Percentiles rank a stretch among this genome's conserved stretches.
Conservation (phyloP, 306 rosid genomes). For the Rosa rugosa region DNA sequence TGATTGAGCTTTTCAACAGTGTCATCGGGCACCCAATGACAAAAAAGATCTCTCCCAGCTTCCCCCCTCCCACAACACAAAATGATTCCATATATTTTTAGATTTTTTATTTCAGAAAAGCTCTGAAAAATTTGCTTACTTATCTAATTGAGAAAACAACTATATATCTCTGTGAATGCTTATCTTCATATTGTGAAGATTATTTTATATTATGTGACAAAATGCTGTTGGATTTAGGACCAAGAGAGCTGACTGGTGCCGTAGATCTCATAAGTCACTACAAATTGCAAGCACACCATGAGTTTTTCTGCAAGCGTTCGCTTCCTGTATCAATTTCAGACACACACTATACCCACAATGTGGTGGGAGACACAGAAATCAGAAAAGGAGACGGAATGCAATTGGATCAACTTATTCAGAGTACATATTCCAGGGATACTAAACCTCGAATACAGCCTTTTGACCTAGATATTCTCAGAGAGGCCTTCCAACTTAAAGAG, state of each 20-base stretch:
- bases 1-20: neutral
- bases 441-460: constrained; percentile 76
- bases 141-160: neutral
- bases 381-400: constrained; percentile 99
- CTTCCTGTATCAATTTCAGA: constrained; percentile 86
- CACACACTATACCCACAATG: constrained; percentile 82
- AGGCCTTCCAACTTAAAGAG: constrained; percentile 85
- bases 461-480: constrained; percentile 76
- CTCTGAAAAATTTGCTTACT: neutral
- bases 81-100: neutral
- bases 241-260: constrained; percentile 92
- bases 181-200: neutral
- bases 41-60: neutral
- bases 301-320: constrained; percentile 90
- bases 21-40: neutral
- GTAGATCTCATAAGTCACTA: constrained; percentile 87
- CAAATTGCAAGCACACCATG: constrained; percentile 83
- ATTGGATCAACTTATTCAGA: constrained; percentile 90
- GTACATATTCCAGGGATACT: constrained; percentile 58
- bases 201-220: constrained; percentile 8
- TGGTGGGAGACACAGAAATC: constrained; percentile 91
- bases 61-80: too few relatives aligned
- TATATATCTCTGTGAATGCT: neutral
- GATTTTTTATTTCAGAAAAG: neutral
- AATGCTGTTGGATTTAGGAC: constrained; percentile 56